phyloP scores from a whole-genome alignment of 352 stramenopile species.

The Phytophthora sojae region DNA sequence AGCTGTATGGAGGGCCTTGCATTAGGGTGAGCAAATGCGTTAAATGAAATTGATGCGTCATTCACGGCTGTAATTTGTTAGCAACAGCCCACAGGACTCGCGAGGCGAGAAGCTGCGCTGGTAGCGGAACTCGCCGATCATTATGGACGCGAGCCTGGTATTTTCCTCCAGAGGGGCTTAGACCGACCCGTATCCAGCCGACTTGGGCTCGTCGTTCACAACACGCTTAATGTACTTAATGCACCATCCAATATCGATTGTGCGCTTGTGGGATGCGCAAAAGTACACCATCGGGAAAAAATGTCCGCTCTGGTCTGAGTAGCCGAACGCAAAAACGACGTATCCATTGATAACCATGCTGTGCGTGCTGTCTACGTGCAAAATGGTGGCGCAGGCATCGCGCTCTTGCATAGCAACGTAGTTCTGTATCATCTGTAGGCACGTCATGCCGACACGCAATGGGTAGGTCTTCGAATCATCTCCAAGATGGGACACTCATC shows the following conservation, averaged over 20 bases:
- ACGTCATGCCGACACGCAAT: neutral
- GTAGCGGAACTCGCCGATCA: conserved; percentile 18
- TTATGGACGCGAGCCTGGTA: conserved; percentile 1
- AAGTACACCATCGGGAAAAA: neutral
- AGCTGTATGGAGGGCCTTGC: neutral
- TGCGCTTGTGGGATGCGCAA: neutral
- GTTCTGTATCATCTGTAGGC: neutral
- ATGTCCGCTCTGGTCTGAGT: neutral
- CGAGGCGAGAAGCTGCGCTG: conserved; percentile 27
- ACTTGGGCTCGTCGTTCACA: conserved; percentile 23
- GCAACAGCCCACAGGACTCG: conserved; percentile 1
- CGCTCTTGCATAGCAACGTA: neutral
- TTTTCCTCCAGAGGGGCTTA: conserved; percentile 1
- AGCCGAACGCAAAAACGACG: conserved; percentile 3
- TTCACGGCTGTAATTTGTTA: neutral
- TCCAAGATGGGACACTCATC: neutral
- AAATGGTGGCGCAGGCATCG: neutral
- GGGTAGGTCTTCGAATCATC: neutral
- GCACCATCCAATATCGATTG: neutral
- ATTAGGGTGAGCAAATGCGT: no score
- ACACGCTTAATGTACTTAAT: neutral
- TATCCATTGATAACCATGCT: conserved; percentile 16
- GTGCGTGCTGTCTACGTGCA: neutral
- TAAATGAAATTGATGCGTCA: neutral
- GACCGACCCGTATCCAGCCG: conserved; percentile 28